Evolutionary conservation across 2,329 filamentous ascomycete species (phyloP).

Genomic region (Shiraia bambusicola): DNA sequence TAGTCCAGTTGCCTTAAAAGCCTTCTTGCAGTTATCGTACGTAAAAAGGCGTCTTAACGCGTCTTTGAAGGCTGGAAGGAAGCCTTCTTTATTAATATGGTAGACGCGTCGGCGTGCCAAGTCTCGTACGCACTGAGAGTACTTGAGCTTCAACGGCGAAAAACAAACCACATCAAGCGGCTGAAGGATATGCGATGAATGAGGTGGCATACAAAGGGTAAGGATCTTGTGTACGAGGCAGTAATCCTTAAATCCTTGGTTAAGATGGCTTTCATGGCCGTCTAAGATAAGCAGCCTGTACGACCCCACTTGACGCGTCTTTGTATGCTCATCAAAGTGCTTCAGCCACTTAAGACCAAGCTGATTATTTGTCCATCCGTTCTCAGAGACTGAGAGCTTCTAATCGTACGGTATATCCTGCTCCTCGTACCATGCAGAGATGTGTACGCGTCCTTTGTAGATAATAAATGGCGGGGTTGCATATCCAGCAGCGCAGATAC

Average conservation of each 20-base stretch:
- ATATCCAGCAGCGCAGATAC: too few relatives aligned
- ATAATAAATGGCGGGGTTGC: too few relatives aligned
- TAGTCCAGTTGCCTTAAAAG: too few relatives aligned
- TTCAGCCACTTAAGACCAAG: constrained; percentile 17
- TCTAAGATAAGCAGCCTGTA: constrained; percentile 18
- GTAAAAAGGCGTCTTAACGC: constrained; percentile 1
- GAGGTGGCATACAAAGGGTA: too few relatives aligned
- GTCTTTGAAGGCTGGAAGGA: constrained; percentile 22
- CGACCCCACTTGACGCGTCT: constrained; percentile 4
- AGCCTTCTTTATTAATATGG: constrained; percentile 25
- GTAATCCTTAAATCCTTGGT: too few relatives aligned
- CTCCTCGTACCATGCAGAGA: constrained; percentile 27
- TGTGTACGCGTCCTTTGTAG: too few relatives aligned
- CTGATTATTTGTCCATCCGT: constrained; percentile 15
- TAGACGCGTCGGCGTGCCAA: constrained; percentile 29
- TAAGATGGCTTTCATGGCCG: too few relatives aligned
- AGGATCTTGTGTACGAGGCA: too few relatives aligned
- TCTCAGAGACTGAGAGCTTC: constrained; percentile 14
- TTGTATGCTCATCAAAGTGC: constrained; percentile 17
- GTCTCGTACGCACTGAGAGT: constrained; percentile 30
- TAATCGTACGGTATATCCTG: constrained; percentile 10
- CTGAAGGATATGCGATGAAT: too few relatives aligned
- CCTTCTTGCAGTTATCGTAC: too few relatives aligned
- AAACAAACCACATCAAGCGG: too few relatives aligned
- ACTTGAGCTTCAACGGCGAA: constrained; percentile 21